phyloP scores from a whole-genome alignment of 2,329 filamentous ascomycete genomes.

The Grosmannia huntii region DNA sequence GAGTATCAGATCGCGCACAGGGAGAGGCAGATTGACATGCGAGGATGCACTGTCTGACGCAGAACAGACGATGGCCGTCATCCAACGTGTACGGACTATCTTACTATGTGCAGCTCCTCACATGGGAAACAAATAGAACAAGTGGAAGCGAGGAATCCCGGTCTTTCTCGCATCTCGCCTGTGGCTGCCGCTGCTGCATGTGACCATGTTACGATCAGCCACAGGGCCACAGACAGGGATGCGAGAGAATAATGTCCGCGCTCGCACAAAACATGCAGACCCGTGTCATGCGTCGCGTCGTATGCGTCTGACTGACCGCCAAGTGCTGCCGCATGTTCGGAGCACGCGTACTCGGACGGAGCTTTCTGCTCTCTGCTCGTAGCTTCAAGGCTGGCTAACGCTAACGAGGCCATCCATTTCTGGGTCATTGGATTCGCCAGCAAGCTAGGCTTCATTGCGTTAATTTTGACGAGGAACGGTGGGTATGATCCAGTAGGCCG shows the following conservation, averaged over 20 bases:
- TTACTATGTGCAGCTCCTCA: not conserved
- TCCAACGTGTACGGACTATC: not conserved
- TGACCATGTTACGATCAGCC: not conserved
- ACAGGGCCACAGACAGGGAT: not conserved
- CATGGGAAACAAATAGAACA: not conserved
- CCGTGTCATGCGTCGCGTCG: not conserved
- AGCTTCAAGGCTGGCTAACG: not conserved
- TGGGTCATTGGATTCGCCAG: not conserved
- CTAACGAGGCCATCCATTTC: not conserved
- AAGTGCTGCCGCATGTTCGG: not conserved
- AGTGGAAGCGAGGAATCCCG: not conserved
- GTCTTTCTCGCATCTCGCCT: not conserved
- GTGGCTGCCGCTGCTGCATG: not conserved
- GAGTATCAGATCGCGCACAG: not conserved
- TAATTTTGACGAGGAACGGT: conserved; percentile 25
- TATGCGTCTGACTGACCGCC: too few relatives aligned
- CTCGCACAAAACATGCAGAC: not conserved
- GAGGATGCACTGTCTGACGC: not conserved
- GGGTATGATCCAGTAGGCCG: not conserved
- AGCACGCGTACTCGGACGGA: too few relatives aligned
- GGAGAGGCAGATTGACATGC: not conserved
- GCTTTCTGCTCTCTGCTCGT: not conserved
- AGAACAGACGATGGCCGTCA: not conserved
- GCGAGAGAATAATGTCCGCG: not conserved
- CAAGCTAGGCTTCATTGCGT: conserved; percentile 24